Evolutionary conservation across 768 basidiomycete species (phyloP).

Genomic region (Lenzites betulinus): DNA sequence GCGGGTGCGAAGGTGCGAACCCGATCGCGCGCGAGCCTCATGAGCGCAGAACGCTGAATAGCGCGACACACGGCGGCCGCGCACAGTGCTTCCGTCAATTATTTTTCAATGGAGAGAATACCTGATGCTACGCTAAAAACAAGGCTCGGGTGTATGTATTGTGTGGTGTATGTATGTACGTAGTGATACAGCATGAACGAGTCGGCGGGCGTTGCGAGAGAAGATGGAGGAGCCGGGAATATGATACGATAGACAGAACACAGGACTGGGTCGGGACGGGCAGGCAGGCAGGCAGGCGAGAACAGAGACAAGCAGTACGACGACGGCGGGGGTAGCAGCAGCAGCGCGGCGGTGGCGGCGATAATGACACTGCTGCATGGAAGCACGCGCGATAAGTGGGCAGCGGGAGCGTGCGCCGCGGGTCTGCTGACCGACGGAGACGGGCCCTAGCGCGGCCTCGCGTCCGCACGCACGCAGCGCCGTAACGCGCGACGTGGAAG

Average conservation of each 20-base stretch:
- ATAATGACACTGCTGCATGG: conserved; percentile 13
- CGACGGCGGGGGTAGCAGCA: neutral
- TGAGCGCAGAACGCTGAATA: neutral
- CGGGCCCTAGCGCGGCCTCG: conserved; percentile 11
- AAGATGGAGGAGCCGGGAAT: neutral
- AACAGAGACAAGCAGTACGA: too few relatives aligned
- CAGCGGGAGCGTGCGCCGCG: neutral
- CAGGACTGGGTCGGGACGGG: too few relatives aligned
- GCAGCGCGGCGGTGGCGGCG: neutral
- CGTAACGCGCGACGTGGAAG: conserved; percentile 10
- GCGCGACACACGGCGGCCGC: neutral
- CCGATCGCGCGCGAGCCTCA: neutral
- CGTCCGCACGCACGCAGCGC: conserved; percentile 3
- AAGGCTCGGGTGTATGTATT: neutral
- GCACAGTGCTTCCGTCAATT: conserved; percentile 1
- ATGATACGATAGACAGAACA: neutral
- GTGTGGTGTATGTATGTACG: conserved; percentile 19
- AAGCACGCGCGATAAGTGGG: conserved; percentile 10
- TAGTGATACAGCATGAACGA: conserved; percentile 20
- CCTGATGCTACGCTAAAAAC: conserved; percentile 20
- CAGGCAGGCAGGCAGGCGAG: too few relatives aligned
- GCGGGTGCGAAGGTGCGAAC: neutral
- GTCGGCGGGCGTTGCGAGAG: neutral
- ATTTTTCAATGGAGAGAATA: conserved; percentile 14
- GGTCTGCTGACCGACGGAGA: conserved; percentile 18